phyloP scores from a whole-genome alignment of 2,329 filamentous ascomycete genomes.

The Lojkania enalia region DNA sequence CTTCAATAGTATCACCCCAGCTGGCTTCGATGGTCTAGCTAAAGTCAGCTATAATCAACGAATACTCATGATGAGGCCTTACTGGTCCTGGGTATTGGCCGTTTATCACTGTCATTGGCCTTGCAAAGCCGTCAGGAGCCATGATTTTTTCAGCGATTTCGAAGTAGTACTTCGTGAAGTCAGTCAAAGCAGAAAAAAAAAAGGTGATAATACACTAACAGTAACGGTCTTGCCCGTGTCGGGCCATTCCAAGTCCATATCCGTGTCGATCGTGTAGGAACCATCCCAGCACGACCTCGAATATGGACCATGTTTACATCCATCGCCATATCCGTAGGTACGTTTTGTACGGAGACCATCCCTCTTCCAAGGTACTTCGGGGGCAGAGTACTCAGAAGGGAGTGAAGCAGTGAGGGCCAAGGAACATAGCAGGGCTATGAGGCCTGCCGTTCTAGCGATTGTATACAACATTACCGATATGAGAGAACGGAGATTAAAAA shows the following conservation, averaged over 20 bases:
- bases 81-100: conserved; percentile 54
- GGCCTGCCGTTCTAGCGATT: conserved; percentile 14
- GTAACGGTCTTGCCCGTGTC: conserved; percentile 45
- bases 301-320: conserved; percentile 39
- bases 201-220: conserved; percentile 15
- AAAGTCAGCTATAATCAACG: conserved; percentile 19
- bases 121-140: conserved; percentile 51
- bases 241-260: conserved; percentile 50
- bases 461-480: conserved; percentile 15
- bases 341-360: conserved; percentile 3
- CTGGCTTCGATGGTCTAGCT: conserved; percentile 48
- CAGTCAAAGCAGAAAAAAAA: background rate
- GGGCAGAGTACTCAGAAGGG: conserved; percentile 14
- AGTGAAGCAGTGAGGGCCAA: conserved; percentile 21
- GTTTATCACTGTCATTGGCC: conserved; percentile 49
- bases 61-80: conserved; percentile 24
- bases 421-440: conserved; percentile 22
- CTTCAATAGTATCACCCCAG: conserved; percentile 46
- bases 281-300: conserved; percentile 43
- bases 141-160: conserved; percentile 49
- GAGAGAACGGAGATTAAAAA: conserved; percentile 1
- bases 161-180: conserved; percentile 46
- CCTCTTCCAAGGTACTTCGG: conserved; percentile 30
- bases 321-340: conserved; percentile 1
- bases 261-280: conserved; percentile 48